phyloP scores from a whole-genome alignment of 345 rosid genomes.

The Euclidium syriacum region DNA sequence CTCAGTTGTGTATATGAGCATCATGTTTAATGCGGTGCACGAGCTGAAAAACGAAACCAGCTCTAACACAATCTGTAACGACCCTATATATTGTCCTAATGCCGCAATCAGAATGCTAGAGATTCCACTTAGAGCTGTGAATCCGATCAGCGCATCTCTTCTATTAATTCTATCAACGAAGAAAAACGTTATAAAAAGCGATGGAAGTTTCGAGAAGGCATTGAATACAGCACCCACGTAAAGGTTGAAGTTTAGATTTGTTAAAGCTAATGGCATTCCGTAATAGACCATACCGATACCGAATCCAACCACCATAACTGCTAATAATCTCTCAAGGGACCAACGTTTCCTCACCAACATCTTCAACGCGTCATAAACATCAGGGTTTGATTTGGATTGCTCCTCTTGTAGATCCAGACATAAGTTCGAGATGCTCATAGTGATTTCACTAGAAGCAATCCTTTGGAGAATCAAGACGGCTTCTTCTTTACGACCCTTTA shows the following conservation, averaged over 20 bases:
- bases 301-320: conserved; percentile 37
- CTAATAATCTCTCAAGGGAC: conserved; percentile 37
- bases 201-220: conserved; percentile 58
- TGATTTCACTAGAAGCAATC: conserved; percentile 27
- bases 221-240: conserved; percentile 54
- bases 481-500: conserved; percentile 45
- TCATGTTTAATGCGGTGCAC: conserved; percentile 37
- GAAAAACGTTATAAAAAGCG: conserved; percentile 40
- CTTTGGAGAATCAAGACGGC: conserved; percentile 41
- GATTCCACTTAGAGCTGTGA: conserved; percentile 40
- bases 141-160: conserved; percentile 33
- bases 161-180: conserved; percentile 41
- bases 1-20: conserved; percentile 45
- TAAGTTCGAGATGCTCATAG: conserved; percentile 33
- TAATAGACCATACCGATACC: conserved; percentile 62
- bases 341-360: conserved; percentile 41
- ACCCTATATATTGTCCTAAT: conserved; percentile 13
- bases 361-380: conserved; percentile 42
- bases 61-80: conserved; percentile 50
- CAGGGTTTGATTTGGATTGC: conserved; percentile 24
- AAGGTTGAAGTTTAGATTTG: conserved; percentile 46
- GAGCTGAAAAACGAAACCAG: conserved; percentile 50
- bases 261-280: conserved; percentile 62
- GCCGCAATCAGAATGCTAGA: conserved; percentile 31
- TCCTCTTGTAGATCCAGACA: conserved; percentile 26